Base-by-base conservation (phyloP, 441 rosid genomes). In the Eruca vesicaria region DNA sequence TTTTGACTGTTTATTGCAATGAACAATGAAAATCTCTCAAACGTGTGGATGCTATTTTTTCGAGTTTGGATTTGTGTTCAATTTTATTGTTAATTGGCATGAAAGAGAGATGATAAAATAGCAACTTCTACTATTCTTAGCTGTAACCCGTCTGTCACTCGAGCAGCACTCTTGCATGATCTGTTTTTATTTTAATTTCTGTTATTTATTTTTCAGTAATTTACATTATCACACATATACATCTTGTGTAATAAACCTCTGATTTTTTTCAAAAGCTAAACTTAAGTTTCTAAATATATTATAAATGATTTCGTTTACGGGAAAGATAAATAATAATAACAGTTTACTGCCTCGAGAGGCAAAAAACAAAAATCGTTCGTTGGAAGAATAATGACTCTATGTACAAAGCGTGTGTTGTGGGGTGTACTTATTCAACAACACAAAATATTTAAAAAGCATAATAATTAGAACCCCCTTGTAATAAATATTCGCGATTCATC, bases 141-240 rank as follows among this genome's bases (percentile, higher is more conserved):
- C 97, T 94, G 97, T 88, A 87, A 85, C 82, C 87, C 73, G 89
- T 71, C 95, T 94, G 98, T 91, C 97, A 86, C 88, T 83, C 80
- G 81, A 89, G 94, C 97, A 90, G 92, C 87, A 78, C 86, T 90
- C 96, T 85, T 89, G 95, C 97, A 94, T 94, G 97, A 94, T 86
- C 86, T 79, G 66, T 76, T 31, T 18, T 77, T 70, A 56, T 60
- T 61, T 28, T 20, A 3, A 57, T 63, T 12, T 12, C 68, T 43
- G 63, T 33, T 35, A 26, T 23, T 19, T 23, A 52, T 23, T 62
- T 33, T 72, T 26, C n/a, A 52, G 41, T 43, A 55, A 56, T 68
- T 79, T 50, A 61, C 36, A 72, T 29, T 31, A 43, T 45, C 56
- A 67, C 68, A 65, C 15, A 48, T 48, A 48, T 48, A 7, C 8